Evolutionary conservation across 179 eudicot genomes (phyloP).

Genomic region (Beta corolliflora): DNA sequence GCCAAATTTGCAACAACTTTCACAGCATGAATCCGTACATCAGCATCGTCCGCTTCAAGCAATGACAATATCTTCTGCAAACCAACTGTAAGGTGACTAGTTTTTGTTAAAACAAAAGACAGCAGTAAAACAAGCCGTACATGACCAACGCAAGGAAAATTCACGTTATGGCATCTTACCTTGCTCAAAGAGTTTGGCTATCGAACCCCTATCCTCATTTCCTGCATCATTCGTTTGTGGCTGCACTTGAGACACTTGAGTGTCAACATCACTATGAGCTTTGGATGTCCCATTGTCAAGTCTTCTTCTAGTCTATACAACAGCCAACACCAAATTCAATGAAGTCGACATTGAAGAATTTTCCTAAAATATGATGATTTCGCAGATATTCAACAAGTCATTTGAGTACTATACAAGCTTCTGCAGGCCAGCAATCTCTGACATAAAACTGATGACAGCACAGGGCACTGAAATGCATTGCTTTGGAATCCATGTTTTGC

Average conservation of each 20-base stretch:
- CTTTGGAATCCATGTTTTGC: not conserved
- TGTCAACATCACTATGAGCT: constrained; percentile 44
- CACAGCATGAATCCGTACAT: constrained; percentile 89
- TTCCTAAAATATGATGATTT: constrained; percentile 1
- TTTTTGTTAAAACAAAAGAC: constrained; percentile 18
- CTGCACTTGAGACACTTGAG: constrained; percentile 54
- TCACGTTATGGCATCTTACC: constrained; percentile 40
- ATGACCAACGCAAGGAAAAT: constrained; percentile 8
- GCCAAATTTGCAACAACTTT: constrained; percentile 95
- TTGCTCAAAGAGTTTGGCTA: constrained; percentile 95
- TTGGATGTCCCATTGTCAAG: constrained; percentile 54
- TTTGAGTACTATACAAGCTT: not conserved
- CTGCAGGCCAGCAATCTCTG: not conserved
- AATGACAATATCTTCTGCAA: constrained; percentile 86
- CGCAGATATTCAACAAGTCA: not conserved
- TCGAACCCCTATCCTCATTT: constrained; percentile 64
- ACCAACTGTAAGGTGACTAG: constrained; percentile 55
- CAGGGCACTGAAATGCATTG: not conserved
- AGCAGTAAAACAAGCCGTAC: constrained; percentile 1
- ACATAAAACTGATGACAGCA: not conserved
- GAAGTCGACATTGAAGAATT: too few relatives aligned
- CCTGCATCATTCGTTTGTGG: constrained; percentile 55
- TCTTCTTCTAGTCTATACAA: constrained; percentile 61
- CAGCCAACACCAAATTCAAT: constrained; percentile 7
- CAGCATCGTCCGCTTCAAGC: constrained; percentile 89